These are phyloP conservation scores for Tilletia caries DNA, from an alignment of 1,284 basidiomycete species.

Conservation along the genomic window DNA sequence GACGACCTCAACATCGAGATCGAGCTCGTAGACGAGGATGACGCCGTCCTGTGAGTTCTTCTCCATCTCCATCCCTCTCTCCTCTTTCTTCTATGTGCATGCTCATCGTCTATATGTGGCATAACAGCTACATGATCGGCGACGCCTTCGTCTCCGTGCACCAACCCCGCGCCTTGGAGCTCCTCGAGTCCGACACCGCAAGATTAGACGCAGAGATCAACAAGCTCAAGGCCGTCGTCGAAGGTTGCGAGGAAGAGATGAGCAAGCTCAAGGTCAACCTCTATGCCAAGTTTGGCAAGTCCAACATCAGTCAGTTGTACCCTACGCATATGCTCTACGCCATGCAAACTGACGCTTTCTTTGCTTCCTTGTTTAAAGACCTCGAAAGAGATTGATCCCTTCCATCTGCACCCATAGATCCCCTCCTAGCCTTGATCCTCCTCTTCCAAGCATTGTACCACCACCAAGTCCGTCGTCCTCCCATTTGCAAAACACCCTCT, in stretches of 20 bases:
- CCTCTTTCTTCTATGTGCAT: too few relatives aligned
- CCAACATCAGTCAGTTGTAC: constrained; percentile 66
- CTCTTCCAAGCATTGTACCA: not conserved
- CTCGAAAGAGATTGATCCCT: constrained; percentile 28
- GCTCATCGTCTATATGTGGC: not conserved
- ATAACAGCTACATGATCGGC: constrained; percentile 70
- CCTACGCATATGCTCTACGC: too few relatives aligned
- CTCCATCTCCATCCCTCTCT: too few relatives aligned
- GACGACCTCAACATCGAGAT: constrained; percentile 83
- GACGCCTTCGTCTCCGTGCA: constrained; percentile 81
- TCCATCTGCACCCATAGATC: not conserved
- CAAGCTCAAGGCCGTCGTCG: constrained; percentile 61
- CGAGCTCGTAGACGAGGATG: constrained; percentile 74
- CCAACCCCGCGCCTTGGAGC: constrained; percentile 68
- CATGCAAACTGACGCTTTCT: not conserved
- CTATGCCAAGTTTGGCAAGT: constrained; percentile 83
- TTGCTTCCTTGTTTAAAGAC: constrained; percentile 22
- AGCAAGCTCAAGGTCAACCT: constrained; percentile 79
- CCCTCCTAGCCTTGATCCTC: too few relatives aligned
- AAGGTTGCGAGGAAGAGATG: constrained; percentile 79
- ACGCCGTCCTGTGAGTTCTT: constrained; percentile 20
- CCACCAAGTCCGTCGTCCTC: too few relatives aligned
- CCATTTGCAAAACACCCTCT: too few relatives aligned
- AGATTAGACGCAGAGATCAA: constrained; percentile 65
- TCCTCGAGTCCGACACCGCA: constrained; percentile 70